Evolutionary conservation across 306 rosid species (phyloP).

Genomic region (Vigna trinervia): DNA sequence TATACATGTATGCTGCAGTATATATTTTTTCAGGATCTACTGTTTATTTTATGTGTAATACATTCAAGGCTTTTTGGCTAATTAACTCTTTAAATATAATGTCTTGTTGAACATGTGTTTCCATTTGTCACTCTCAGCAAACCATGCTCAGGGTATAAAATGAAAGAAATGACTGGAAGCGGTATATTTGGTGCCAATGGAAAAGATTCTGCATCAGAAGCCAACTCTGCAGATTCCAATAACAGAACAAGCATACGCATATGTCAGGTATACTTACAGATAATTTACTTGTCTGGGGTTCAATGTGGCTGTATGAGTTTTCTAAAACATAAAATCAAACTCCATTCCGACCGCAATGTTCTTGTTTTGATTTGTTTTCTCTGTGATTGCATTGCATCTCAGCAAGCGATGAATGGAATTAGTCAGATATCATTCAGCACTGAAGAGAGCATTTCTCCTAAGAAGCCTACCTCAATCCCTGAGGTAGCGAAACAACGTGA

Average conservation of each 20-base stretch:
- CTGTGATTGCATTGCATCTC: slow-evolving; percentile 33
- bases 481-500: slow-evolving; percentile 99
- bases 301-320: neutral
- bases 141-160: slow-evolving; percentile 86
- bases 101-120: neutral
- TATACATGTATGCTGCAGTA: slow-evolving; percentile 26
- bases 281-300: neutral
- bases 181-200: slow-evolving; percentile 70
- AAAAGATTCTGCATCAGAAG: slow-evolving; percentile 57
- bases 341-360: neutral
- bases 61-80: neutral
- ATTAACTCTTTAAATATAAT: neutral
- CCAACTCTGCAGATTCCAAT: slow-evolving; percentile 54
- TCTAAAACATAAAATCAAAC: slow-evolving; percentile 16
- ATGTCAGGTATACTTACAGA: slow-evolving; percentile 60
- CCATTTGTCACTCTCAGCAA: slow-evolving; percentile 61
- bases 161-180: slow-evolving; percentile 88
- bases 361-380: slow-evolving; percentile 21
- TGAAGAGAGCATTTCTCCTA: slow-evolving; percentile 75
- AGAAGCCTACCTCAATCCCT: slow-evolving; percentile 75
- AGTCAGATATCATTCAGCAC: slow-evolving; percentile 94
- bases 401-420: slow-evolving; percentile 81
- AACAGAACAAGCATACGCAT: slow-evolving; percentile 68
- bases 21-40: neutral
- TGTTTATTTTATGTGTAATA: slow-evolving; percentile 25